phyloP scores from a whole-genome alignment of 1,139 yeast species.

The Suhomyces choctaworum region DNA sequence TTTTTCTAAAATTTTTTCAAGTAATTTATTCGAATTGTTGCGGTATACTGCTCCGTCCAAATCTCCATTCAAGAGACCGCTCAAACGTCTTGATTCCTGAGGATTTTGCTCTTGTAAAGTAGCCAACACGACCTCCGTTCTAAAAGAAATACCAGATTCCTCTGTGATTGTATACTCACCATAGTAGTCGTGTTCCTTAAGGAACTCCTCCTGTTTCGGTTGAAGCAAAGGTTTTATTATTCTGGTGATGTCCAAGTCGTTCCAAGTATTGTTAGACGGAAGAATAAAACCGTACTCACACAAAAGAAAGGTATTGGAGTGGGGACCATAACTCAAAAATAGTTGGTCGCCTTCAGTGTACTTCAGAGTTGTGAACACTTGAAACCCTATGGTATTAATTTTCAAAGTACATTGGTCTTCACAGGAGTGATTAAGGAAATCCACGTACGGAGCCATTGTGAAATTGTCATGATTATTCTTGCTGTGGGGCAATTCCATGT shows the following conservation, averaged over 20 bases:
- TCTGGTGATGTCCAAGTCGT: constrained; percentile 62
- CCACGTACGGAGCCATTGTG: constrained; percentile 90
- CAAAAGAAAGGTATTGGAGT: constrained; percentile 74
- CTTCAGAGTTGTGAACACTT: constrained; percentile 41
- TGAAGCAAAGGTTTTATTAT: constrained; percentile 39
- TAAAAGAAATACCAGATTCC: constrained; percentile 59
- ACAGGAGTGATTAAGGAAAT: constrained; percentile 76
- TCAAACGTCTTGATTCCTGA: constrained; percentile 28
- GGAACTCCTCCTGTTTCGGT: constrained; percentile 41
- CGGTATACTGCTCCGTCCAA: constrained; percentile 48
- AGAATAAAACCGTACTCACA: constrained; percentile 86
- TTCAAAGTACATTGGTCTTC: constrained; percentile 54
- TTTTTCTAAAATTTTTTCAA: constrained; percentile 36
- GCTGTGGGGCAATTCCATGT: constrained; percentile 64
- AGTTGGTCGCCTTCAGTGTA: constrained; percentile 57
- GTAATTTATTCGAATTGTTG: constrained; percentile 25
- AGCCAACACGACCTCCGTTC: constrained; percentile 77
- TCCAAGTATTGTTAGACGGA: constrained; percentile 55
- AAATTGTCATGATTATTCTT: constrained; percentile 59
- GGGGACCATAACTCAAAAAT: constrained; percentile 81
- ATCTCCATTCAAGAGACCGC: constrained; percentile 28
- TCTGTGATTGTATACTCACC: constrained; percentile 70
- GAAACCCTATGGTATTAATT: constrained; percentile 51
- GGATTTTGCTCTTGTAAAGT: constrained; percentile 50
- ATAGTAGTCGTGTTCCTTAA: constrained; percentile 55